Percentiles rank a stretch among this genome's conserved stretches.
Evolutionary conservation across 345 rosid species (phyloP).

Genomic region (Aquilaria yunnanensis): DNA sequence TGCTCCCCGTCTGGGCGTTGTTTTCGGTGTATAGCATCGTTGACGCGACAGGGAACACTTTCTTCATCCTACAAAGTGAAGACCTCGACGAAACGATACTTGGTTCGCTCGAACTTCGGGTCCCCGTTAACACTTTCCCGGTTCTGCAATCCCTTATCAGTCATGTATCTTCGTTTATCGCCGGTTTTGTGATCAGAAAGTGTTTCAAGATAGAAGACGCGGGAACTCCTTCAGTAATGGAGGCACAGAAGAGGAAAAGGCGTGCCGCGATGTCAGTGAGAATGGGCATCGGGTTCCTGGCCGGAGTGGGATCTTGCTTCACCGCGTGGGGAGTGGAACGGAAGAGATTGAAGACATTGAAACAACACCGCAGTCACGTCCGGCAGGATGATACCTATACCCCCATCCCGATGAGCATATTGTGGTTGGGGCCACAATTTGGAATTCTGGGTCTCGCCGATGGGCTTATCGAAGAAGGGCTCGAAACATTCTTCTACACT

Average conservation of each 20-base stretch:
- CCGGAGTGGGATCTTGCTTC: neutral
- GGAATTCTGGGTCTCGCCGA: neutral
- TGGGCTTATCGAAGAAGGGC: neutral
- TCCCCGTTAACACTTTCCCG: too few relatives aligned
- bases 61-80: neutral
- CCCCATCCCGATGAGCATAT: neutral
- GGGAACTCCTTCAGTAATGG: too few relatives aligned
- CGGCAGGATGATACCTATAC: neutral
- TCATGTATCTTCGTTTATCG: too few relatives aligned
- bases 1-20: neutral
- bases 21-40: neutral
- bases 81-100: neutral
- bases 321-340: conserved; percentile 1
- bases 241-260: too few relatives aligned
- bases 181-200: too few relatives aligned
- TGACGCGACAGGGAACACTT: neutral
- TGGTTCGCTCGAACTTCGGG: too few relatives aligned
- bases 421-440: conserved; percentile 3
- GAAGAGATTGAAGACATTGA: neutral
- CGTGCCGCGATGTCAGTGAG: neutral
- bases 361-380: too few relatives aligned
- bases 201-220: too few relatives aligned
- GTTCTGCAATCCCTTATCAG: too few relatives aligned
- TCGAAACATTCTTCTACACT: neutral
- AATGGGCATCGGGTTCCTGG: neutral